A percentile compares a stretch with the other conserved stretches of the same genome.
phyloP scores from a whole-genome alignment of 192 early-diverging fungal species.

The Phycomyces blakesleeanus region DNA sequence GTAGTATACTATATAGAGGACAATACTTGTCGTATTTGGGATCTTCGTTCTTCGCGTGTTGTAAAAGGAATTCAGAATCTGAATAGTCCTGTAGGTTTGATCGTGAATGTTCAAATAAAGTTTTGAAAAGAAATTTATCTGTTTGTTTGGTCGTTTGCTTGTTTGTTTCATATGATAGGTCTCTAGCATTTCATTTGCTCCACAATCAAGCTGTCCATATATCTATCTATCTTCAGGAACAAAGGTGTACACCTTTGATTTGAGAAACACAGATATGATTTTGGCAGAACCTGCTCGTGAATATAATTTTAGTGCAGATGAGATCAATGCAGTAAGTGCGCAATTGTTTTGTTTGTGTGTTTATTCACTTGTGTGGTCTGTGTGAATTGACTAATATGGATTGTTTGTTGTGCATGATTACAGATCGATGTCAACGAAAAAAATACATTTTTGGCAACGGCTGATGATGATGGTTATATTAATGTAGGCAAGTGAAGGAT shows the following conservation, averaged over 20 bases:
- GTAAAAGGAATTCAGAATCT: constrained; percentile 22
- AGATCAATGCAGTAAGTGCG: constrained; percentile 45
- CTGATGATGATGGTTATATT: constrained; percentile 48
- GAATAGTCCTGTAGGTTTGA: constrained; percentile 10
- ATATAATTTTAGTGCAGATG: constrained; percentile 44
- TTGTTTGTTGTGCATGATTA: neutral
- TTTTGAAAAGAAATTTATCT: neutral
- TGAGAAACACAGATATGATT: constrained; percentile 36
- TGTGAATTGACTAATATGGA: neutral
- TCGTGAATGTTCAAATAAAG: neutral
- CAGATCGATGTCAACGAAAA: constrained; percentile 50
- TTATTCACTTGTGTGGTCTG: neutral
- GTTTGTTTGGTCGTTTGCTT: no score
- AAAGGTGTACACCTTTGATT: constrained; percentile 41
- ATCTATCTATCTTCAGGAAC: constrained; percentile 33
- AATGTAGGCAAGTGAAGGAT: constrained; percentile 23
- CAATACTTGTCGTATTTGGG: constrained; percentile 31
- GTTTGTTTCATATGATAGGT: constrained; percentile 11
- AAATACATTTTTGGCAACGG: constrained; percentile 39
- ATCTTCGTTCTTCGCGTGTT: constrained; percentile 6
- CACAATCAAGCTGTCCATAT: neutral
- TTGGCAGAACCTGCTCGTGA: constrained; percentile 24
- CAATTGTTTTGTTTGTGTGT: neutral
- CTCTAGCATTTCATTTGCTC: constrained; percentile 21
- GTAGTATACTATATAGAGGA: constrained; percentile 21